Evolutionary conservation across 345 rosid species (phyloP).

Genomic region (Capsella bursapastoris): DNA sequence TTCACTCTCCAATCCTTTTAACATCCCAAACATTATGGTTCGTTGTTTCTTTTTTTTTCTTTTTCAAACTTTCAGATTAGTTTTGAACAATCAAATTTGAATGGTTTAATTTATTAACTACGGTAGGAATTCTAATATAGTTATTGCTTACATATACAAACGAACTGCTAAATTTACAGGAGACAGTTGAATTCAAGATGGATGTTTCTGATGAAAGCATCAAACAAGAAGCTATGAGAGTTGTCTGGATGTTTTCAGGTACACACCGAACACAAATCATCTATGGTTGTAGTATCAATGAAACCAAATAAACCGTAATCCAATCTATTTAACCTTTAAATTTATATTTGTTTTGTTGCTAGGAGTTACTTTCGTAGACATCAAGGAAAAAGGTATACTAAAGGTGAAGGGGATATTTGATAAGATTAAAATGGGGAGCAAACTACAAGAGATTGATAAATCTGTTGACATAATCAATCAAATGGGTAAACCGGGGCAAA

Average conservation of each 20-base stretch:
- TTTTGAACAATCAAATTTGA: neutral
- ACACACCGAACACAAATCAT: neutral
- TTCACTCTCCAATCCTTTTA: neutral
- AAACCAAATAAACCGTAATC: neutral
- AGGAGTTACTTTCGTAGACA: conserved; percentile 9
- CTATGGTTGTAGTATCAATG: neutral
- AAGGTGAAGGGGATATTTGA: neutral
- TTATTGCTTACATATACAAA: conserved; percentile 10
- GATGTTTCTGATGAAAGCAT: conserved; percentile 11
- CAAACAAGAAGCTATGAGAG: conserved; percentile 2
- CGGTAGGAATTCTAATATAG: neutral
- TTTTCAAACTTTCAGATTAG: neutral
- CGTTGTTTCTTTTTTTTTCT: neutral
- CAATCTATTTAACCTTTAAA: neutral
- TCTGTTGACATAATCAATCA: conserved; percentile 4
- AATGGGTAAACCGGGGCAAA: neutral
- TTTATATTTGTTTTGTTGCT: neutral
- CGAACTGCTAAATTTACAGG: conserved; percentile 9
- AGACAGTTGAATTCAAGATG: conserved; percentile 9
- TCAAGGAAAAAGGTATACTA: neutral
- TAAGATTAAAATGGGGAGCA: neutral
- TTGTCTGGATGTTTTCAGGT: neutral
- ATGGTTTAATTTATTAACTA: neutral
- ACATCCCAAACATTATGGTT: conserved; percentile 23
- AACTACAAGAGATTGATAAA: neutral